Base-by-base conservation (phyloP, 2,329 filamentous ascomycete species). In the Penicillium sclerotigenum region DNA sequence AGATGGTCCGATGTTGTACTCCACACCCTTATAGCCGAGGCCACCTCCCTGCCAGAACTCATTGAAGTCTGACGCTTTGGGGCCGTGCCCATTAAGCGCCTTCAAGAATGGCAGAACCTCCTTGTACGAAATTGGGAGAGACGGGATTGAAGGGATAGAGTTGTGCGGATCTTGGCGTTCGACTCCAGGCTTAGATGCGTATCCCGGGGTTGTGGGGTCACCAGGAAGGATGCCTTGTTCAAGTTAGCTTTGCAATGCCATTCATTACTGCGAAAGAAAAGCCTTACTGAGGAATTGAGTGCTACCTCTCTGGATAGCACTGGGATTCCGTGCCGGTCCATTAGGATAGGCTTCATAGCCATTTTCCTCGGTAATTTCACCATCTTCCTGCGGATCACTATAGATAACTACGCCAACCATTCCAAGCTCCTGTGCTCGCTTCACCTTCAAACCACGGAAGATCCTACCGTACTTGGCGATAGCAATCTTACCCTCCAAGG, bases 201-300 rank as follows among this genome's bases (percentile, higher is more conserved):
- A 97, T 11, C 94, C 94, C 18, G 91, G 91, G 0, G 94, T 97
- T 0, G 94, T 96, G 47, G 93, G 93, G 68, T 97, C 85, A 52
- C 85, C 85, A 20, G 84, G 83, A 43, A 80, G 79, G 37, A 83
- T 77, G 61, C 81, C 83, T 84, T 56, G 34, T 47, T 43, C 31
- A 34, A 18, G 37, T 57, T 20, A 50, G 37, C 16, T 31, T 51
- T n/a, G 31, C 11, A 29, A 38, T 38, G 14, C 26, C 14, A 50
- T 13, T 45, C 14, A 50, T 13, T 45, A 1, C 1, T 26, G 20
- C 24, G 22, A 7, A 42, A 29, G 22, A 26, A 29, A 22, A 45
- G 29, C 60, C 88, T 81, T 79, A 79, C 87, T 91, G 58, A 96
- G 74, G 66, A 90, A 96, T 73, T 94, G 86, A 8, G 87, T 85